Base-by-base conservation (phyloP, 352 stramenopile species). In the Elongisporangium undulatum region DNA sequence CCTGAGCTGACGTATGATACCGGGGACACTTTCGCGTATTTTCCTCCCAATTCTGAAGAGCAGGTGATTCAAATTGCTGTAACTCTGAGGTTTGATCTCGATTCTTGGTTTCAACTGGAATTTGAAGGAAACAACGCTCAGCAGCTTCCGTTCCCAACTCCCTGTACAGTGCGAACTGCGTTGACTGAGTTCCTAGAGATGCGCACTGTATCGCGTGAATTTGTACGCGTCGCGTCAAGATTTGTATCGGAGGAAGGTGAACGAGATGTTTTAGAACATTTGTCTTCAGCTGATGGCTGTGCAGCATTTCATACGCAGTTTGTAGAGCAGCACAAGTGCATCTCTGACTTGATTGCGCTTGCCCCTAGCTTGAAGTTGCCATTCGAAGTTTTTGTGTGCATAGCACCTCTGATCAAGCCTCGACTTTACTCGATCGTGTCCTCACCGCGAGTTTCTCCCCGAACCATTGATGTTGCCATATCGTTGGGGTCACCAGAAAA, bases 371-470 rank as follows among this genome's bases (percentile, higher is more conserved):
- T 89, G 3, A 49, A 56, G 17, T 79, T 82, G 13, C 68, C 72
- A 0, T 71, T 81, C 20, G 64, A 71, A 49, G 91, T 98, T 19
- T 79, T 99, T 15, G 72, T 83, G 51, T 79, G 92, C 58, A 63
- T 98, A 21, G 77, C 84, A 26, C 90, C 91, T 16, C 66, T 82
- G 21, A 77, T 98, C 22, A 86, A 96, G 58, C 92, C 95, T 6
- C 79, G 95, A 1, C 89, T 94, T 52, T 99, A 98, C 71, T 98
- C 94, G 1, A 98, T 99, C 59, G 86, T 89, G 0, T 98, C 87
- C 1, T 98, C 88, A 15, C 8, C 16, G 69, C 78, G 15, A 62
- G 59, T 49, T 60, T 87, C 23, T 68, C 81, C 92, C 3, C 77
- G 74, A 2, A 69, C 74, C 2, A 83, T 98, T 24, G 89, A 98